Evolutionary conservation across 495 filamentous ascomycete genomes (phyloP).

Genomic region (Hyphodiscus hymeniophilus): DNA sequence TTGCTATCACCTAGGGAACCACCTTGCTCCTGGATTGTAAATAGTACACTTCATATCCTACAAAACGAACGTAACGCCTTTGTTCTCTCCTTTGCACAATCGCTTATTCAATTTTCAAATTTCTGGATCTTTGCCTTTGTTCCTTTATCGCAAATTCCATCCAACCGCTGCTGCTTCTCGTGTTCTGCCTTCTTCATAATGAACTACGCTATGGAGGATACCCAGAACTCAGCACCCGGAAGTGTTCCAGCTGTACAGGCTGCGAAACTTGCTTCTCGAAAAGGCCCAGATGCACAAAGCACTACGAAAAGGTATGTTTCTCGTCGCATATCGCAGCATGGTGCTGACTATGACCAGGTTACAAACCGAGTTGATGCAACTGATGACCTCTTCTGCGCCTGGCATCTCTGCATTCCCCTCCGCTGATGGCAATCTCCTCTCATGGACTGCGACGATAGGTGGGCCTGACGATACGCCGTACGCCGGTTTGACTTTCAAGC

Average conservation of each 20-base stretch:
- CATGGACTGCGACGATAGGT: slow-evolving; percentile 88
- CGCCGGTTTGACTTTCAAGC: slow-evolving; percentile 81
- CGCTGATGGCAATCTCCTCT: slow-evolving; percentile 78
- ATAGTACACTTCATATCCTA: slow-evolving; percentile 2
- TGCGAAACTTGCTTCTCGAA: slow-evolving; percentile 50
- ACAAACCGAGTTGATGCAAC: slow-evolving; percentile 93
- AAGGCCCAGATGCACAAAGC: slow-evolving; percentile 57
- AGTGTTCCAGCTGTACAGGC: slow-evolving; percentile 37
- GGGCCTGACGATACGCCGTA: slow-evolving; percentile 91
- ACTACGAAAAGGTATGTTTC: slow-evolving; percentile 64
- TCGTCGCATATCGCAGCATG: background rate
- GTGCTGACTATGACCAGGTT: slow-evolving; percentile 47
- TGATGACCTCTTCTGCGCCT: slow-evolving; percentile 91
- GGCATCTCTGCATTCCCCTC: slow-evolving; percentile 94
- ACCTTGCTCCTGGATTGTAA: slow-evolving; percentile 1
- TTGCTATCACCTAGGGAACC: slow-evolving; percentile 7
- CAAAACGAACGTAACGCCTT: slow-evolving; percentile 1
- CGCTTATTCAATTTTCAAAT: background rate
- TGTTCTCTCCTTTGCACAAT: background rate
- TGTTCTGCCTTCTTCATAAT: slow-evolving; percentile 8
- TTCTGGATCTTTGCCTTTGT: slow-evolving; percentile 3
- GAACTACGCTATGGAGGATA: slow-evolving; percentile 47
- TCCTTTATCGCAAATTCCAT: slow-evolving; percentile 1
- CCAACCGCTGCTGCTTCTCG: slow-evolving; percentile 3
- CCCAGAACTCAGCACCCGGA: slow-evolving; percentile 62